Evolutionary conservation across 2,329 filamentous ascomycete genomes (phyloP), one percentile per base, ranked within the genome.

Genomic region (Fusarium sp.): DNA sequence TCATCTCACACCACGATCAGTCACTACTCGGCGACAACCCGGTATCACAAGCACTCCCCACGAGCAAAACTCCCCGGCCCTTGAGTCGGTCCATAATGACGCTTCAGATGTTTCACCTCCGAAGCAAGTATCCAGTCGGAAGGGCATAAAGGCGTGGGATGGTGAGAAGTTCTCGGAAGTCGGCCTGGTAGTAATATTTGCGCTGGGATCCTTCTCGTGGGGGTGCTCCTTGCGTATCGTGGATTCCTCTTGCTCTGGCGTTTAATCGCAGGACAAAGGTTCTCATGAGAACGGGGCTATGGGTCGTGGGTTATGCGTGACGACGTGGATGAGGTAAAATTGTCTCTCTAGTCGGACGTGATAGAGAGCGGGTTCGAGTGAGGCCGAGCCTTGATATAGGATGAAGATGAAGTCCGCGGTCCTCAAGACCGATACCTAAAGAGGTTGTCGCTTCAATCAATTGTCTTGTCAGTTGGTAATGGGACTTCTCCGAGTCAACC

Each of bases 211-310:
- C 44, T 52, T 53, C 23, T 60, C 58, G 63, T 64, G 60, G 68
- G 63, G 67, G 61, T 3, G n/a, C n/a, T n/a, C n/a, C 26, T 28
- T 28, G 26, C 50, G 6, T 11, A 4, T 58, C 24, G 26, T 44
- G 34, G 28, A 63, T 36, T 49, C 26, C 11, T 69, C 51, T 65
- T 54, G 39, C 24, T 56, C 59, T 47, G 46, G 70, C 57, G 51
- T 56, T 50, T 62, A 56, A 58, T 42, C 55, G 26, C 59, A 32
- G 46, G 51, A 28, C 39, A 11, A 58, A 56, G 26, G 42, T 21
- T 54, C 56, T 63, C 56, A 55, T 54, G 52, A 20, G 57, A 49
- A 70, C 64, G 70, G 70, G 68, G 28, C 54, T 49, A 71, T 48
- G 32, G 47, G 47, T 24, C 49, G 20, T 54, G 62, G 9, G 28